phyloP scores from a whole-genome alignment of 805 yeast genomes.

The Teunomyces pallodes region DNA sequence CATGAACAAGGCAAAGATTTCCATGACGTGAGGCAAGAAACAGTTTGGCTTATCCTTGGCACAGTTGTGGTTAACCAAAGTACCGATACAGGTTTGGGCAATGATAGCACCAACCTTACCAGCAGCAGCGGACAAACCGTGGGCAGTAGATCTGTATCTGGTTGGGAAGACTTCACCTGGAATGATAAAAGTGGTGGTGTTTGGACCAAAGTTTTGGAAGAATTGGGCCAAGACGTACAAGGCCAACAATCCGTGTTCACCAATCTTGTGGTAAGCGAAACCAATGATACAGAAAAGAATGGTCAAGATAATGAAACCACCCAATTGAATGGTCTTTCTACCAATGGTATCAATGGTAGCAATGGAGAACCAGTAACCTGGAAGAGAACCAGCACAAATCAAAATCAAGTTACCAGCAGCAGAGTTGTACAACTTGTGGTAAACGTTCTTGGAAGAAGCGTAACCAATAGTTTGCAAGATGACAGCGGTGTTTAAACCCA shows the following conservation, averaged over 20 bases:
- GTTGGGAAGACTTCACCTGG: constrained; percentile 95
- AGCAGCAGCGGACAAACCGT: constrained; percentile 88
- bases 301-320: constrained; percentile 73
- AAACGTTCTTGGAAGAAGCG: constrained; percentile 69
- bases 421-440: constrained; percentile 65
- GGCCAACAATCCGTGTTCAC: constrained; percentile 67
- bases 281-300: constrained; percentile 75
- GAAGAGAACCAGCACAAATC: constrained; percentile 92
- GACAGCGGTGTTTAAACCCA: constrained; percentile 76
- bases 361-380: constrained; percentile 88
- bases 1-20: constrained; percentile 91
- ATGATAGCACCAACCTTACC: constrained; percentile 93
- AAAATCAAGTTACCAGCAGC: constrained; percentile 92
- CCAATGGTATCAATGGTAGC: constrained; percentile 80
- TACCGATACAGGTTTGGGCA: constrained; percentile 86
- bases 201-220: constrained; percentile 91
- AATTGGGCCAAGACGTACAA: constrained; percentile 79
- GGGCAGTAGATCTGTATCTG: constrained; percentile 93
- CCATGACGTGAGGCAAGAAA: constrained; percentile 91
- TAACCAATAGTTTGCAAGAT: constrained; percentile 83
- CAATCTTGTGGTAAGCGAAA: constrained; percentile 73
- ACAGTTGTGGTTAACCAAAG: constrained; percentile 78
- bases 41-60: constrained; percentile 58
- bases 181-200: constrained; percentile 84
- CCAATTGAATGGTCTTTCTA: constrained; percentile 78